Evolutionary conservation across 2,329 filamentous ascomycete genomes (phyloP).

Genomic region (Fusarium beomiforme): DNA sequence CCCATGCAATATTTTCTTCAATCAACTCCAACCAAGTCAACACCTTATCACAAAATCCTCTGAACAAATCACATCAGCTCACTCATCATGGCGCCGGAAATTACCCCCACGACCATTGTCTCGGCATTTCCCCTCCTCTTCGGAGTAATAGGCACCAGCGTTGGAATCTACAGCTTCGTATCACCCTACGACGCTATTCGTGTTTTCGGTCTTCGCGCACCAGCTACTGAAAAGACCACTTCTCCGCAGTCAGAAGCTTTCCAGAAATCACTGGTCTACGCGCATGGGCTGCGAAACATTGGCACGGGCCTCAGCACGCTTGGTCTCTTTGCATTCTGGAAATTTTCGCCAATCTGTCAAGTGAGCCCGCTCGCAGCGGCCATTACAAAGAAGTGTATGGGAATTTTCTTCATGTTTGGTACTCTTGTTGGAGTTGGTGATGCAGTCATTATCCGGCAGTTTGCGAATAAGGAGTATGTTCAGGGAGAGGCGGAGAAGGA

Average conservation of each 20-base stretch:
- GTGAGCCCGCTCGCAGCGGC: constrained; percentile 7
- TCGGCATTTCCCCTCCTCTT: constrained; percentile 23
- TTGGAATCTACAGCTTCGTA: constrained; percentile 32
- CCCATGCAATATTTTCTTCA: background rate
- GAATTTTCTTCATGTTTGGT: constrained; percentile 23
- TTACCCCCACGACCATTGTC: background rate
- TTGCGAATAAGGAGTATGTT: constrained; percentile 15
- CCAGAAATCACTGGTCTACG: constrained; percentile 20
- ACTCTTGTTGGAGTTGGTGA: constrained; percentile 25
- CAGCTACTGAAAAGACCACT: background rate
- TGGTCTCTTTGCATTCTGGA: constrained; percentile 25
- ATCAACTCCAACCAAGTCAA: too few relatives aligned
- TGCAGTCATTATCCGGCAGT: constrained; percentile 17
- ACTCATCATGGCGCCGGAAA: background rate
- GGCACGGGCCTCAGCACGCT: constrained; percentile 15
- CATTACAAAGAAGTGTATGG: constrained; percentile 9
- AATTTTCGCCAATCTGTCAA: constrained; percentile 18
- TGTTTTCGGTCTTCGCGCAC: constrained; percentile 2
- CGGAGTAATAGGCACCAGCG: constrained; percentile 5
- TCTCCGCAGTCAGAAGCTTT: constrained; percentile 3
- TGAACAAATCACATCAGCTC: too few relatives aligned
- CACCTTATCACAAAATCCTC: too few relatives aligned
- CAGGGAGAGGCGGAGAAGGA: constrained; percentile 3
- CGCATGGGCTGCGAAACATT: constrained; percentile 15
- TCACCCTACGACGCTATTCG: constrained; percentile 20